These are phyloP conservation scores for Chamaecyparis obtusa DNA, from an alignment of 75 land plant species.

Conservation along the genomic window DNA sequence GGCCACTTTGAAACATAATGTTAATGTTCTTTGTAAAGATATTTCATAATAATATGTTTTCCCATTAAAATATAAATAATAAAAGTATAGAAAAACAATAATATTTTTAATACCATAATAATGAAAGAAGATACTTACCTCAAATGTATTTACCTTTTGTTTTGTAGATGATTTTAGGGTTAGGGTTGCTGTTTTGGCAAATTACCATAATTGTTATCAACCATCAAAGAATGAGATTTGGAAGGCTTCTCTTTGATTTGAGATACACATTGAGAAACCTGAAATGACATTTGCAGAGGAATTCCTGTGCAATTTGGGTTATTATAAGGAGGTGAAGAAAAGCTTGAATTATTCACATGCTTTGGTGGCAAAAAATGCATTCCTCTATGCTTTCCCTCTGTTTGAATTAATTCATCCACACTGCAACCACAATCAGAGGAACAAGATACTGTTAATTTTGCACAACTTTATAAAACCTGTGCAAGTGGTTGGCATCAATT, in stretches of 20 bases:
- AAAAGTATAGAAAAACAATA: too few species aligned
- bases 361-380: slow-evolving; percentile 16
- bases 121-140: too few species aligned
- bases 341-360: slow-evolving; percentile 29
- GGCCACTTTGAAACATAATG: too few species aligned
- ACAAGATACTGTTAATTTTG: slow-evolving; percentile 26
- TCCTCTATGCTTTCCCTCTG: slow-evolving; percentile 18
- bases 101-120: too few species aligned
- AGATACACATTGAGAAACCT: slow-evolving; percentile 14
- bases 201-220: slow-evolving; percentile 32
- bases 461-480: slow-evolving; percentile 44
- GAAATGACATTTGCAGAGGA: slow-evolving; percentile 18
- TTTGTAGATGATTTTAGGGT: too few species aligned
- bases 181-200: slow-evolving; percentile 26
- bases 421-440: slow-evolving; percentile 19
- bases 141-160: too few species aligned
- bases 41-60: too few species aligned
- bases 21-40: too few species aligned
- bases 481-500: slow-evolving; percentile 46
- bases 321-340: slow-evolving; percentile 20
- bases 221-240: slow-evolving; percentile 15
- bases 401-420: slow-evolving; percentile 7
- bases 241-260: slow-evolving; percentile 3
- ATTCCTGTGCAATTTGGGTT: slow-evolving; percentile 10
- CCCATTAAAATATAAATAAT: too few species aligned